Conservation (phyloP, 2,329 filamentous ascomycete genomes). For the Aspergillus sp. region DNA sequence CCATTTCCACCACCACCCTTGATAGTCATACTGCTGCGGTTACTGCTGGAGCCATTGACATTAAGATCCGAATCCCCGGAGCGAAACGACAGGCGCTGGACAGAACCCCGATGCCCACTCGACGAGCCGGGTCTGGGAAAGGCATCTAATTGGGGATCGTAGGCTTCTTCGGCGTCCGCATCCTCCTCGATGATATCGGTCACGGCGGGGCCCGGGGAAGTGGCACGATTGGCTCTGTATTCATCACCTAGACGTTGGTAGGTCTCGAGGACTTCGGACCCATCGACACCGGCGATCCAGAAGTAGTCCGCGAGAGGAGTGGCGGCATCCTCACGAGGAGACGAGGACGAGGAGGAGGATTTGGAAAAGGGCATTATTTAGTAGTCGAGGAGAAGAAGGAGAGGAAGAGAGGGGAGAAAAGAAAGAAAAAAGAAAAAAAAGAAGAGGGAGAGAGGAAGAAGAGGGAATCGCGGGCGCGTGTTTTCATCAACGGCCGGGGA, state of each 20-base stretch:
- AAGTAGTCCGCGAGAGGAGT: slow-evolving; percentile 58
- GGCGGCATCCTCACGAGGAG: slow-evolving; percentile 35
- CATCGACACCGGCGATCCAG: slow-evolving; percentile 50
- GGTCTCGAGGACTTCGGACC: slow-evolving; percentile 38
- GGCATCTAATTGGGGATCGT: slow-evolving; percentile 17
- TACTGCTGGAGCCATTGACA: slow-evolving; percentile 47
- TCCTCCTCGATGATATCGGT: slow-evolving; percentile 56
- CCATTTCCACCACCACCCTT: slow-evolving; percentile 21
- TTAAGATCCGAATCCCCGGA: slow-evolving; percentile 41
- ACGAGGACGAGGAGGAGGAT: slow-evolving; percentile 8
- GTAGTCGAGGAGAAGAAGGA: neutral
- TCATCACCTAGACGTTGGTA: slow-evolving; percentile 36
- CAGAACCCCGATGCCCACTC: slow-evolving; percentile 29
- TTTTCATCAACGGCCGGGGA: no score
- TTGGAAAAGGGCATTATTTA: neutral
- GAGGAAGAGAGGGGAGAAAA: neutral
- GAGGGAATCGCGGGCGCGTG: no score
- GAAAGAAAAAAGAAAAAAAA: no score
- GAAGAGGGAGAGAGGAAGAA: neutral
- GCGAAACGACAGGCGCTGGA: slow-evolving; percentile 38
- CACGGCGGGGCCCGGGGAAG: slow-evolving; percentile 32
- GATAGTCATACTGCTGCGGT: slow-evolving; percentile 58
- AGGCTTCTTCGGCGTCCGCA: slow-evolving; percentile 47
- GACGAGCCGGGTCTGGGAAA: slow-evolving; percentile 36
- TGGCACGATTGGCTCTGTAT: slow-evolving; percentile 30